Evolutionary conservation across 495 filamentous ascomycete genomes (phyloP).

Genomic region (Astrothelium macrocarpum): DNA sequence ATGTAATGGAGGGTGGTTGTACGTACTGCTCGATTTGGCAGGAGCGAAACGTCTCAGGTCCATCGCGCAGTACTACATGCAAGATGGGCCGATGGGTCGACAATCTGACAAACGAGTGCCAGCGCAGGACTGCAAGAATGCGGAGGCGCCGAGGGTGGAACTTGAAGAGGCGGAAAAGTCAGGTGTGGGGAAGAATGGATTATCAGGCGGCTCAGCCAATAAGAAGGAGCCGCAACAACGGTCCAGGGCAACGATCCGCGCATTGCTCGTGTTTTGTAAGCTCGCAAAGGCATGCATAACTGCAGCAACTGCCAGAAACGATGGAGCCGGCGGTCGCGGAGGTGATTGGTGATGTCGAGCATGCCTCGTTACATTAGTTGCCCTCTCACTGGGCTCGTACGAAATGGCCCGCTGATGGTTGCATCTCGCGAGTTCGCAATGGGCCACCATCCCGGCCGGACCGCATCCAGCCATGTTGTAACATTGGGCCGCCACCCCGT

Average conservation of each 20-base stretch:
- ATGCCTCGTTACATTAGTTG: not conserved
- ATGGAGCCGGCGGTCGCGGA: not conserved
- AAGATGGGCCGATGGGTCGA: not conserved
- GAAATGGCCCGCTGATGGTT: constrained; percentile 3
- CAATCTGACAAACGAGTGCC: not conserved
- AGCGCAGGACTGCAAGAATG: not conserved
- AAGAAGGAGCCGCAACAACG: not conserved
- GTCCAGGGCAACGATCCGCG: not conserved
- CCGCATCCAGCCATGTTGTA: not conserved
- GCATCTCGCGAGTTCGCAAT: constrained; percentile 1
- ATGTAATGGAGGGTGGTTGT: not conserved
- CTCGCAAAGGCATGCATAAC: not conserved
- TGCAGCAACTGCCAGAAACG: not conserved
- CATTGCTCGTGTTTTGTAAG: not conserved
- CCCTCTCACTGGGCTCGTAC: not conserved
- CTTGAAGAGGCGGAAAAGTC: not conserved
- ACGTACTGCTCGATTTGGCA: not conserved
- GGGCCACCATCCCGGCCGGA: not conserved
- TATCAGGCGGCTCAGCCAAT: not conserved
- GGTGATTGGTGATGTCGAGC: not conserved
- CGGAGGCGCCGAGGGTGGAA: not conserved
- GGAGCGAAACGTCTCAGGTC: not conserved
- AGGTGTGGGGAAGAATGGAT: not conserved
- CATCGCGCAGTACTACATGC: not conserved
- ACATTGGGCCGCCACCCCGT: constrained; percentile 2